These are phyloP conservation scores for Aspergillus haitiensis DNA, from an alignment of 495 filamentous ascomycete species.

Conservation along the genomic window DNA sequence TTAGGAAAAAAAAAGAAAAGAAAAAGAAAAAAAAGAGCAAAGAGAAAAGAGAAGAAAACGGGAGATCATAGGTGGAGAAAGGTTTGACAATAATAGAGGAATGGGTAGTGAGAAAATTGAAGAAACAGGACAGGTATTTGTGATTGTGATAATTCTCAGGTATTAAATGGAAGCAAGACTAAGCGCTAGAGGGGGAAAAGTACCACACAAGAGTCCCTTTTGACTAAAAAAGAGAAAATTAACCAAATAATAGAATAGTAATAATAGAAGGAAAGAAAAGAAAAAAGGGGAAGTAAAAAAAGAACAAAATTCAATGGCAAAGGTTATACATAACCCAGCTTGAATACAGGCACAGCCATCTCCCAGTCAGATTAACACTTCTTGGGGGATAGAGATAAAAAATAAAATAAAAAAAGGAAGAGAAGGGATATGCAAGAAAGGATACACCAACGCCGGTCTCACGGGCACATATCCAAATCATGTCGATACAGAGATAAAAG, in stretches of 20 bases:
- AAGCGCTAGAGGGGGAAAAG: slow-evolving; percentile 17
- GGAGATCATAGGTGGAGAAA: slow-evolving; percentile 16
- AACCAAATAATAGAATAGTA: slow-evolving; percentile 36
- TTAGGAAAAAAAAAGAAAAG: slow-evolving; percentile 10
- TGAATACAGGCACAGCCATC: slow-evolving; percentile 33
- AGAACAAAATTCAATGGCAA: slow-evolving; percentile 18
- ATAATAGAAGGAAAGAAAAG: slow-evolving; percentile 37
- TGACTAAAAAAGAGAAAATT: slow-evolving; percentile 28
- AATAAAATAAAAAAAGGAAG: slow-evolving; percentile 15
- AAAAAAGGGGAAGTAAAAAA: slow-evolving; percentile 33
- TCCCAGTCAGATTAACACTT: slow-evolving; percentile 12
- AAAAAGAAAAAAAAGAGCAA: slow-evolving; percentile 18
- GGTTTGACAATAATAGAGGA: slow-evolving; percentile 10
- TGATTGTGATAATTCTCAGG: slow-evolving; percentile 14
- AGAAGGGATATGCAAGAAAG: slow-evolving; percentile 35
- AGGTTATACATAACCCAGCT: slow-evolving; percentile 34
- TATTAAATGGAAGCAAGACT: slow-evolving; percentile 19
- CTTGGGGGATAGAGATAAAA: slow-evolving; percentile 15
- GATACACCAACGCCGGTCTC: slow-evolving; percentile 49
- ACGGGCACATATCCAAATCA: slow-evolving; percentile 37
- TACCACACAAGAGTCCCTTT: slow-evolving; percentile 15
- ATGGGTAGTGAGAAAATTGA: slow-evolving; percentile 3
- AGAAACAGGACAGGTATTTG: slow-evolving; percentile 11
- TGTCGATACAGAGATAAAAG: slow-evolving; percentile 27
- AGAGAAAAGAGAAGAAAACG: slow-evolving; percentile 5